Evolutionary conservation across 768 basidiomycete genomes (phyloP).

Genomic region (Kwoniella bestiolae): DNA sequence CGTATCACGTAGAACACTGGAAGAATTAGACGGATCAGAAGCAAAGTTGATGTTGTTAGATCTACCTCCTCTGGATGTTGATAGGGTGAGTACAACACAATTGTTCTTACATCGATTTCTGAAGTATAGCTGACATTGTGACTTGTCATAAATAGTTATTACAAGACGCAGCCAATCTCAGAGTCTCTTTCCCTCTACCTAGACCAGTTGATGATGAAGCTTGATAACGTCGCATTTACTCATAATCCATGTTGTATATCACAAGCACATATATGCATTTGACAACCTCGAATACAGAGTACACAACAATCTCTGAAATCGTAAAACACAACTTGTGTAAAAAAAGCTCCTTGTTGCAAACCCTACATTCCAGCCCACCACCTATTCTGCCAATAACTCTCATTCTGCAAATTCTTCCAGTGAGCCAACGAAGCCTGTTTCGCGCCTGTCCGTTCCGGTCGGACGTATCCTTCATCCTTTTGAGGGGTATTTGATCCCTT

Average conservation of each 20-base stretch:
- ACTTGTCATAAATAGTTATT: constrained; percentile 29
- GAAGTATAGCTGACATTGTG: not conserved
- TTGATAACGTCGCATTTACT: no score
- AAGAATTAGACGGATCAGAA: constrained; percentile 51
- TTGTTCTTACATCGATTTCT: not conserved
- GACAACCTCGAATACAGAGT: no score
- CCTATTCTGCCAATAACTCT: constrained; percentile 5
- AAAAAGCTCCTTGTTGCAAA: no score
- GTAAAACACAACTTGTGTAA: no score
- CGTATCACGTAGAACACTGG: constrained; percentile 39
- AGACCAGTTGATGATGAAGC: constrained; percentile 37
- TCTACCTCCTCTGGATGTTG: constrained; percentile 50
- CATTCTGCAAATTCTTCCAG: constrained; percentile 11
- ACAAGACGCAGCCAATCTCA: constrained; percentile 49
- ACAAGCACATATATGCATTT: no score
- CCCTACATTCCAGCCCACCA: constrained; percentile 14
- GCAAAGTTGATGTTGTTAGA: constrained; percentile 52
- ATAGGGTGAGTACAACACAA: constrained; percentile 36
- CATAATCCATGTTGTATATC: no score
- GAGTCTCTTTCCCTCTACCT: constrained; percentile 44
- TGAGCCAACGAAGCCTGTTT: constrained; percentile 1
- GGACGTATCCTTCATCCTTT: not conserved
- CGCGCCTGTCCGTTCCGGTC: not conserved
- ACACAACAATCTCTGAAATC: no score
- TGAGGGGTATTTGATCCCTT: not conserved